phyloP scores from a whole-genome alignment of 306 rosid species.

The Lathyrus tuberosus region DNA sequence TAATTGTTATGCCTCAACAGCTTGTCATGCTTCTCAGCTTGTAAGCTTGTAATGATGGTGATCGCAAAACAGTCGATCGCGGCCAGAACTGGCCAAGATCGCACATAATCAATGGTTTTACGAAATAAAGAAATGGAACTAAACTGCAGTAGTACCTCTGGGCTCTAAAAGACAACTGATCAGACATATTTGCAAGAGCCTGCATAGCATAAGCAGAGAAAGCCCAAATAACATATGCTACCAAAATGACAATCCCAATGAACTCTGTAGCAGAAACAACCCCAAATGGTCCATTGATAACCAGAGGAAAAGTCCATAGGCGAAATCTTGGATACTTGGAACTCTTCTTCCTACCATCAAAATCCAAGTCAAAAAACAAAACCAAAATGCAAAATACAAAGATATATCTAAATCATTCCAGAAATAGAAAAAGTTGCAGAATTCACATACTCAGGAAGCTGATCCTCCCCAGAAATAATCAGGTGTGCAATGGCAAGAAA shows the following conservation, averaged over 20 bases:
- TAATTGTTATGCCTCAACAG: too few relatives aligned
- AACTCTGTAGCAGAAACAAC: conserved; percentile 87
- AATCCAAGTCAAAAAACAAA: conserved; percentile 14
- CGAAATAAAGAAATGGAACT: background rate
- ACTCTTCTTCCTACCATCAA: conserved; percentile 57
- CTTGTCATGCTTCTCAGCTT: too few relatives aligned
- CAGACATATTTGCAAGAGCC: conserved; percentile 37
- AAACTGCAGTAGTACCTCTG: conserved; percentile 49
- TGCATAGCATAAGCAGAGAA: conserved; percentile 51
- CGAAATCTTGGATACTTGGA: conserved; percentile 58
- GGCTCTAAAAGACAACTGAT: conserved; percentile 26
- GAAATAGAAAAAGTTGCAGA: background rate
- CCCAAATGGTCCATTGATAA: conserved; percentile 85
- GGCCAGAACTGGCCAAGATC: too few relatives aligned
- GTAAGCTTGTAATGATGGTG: too few relatives aligned
- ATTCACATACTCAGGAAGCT: conserved; percentile 54
- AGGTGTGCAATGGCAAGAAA: conserved; percentile 64
- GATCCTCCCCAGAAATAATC: conserved; percentile 60
- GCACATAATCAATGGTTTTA: too few relatives aligned
- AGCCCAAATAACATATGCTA: conserved; percentile 69
- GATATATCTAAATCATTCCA: background rate
- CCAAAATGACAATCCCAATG: conserved; percentile 70
- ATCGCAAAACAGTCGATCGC: too few relatives aligned
- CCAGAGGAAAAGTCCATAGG: conserved; percentile 86
- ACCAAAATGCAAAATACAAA: background rate